Evolutionary conservation across 768 basidiomycete species (phyloP), one percentile per base, ranked within the genome.

Genomic region (Lentinus brumalis): DNA sequence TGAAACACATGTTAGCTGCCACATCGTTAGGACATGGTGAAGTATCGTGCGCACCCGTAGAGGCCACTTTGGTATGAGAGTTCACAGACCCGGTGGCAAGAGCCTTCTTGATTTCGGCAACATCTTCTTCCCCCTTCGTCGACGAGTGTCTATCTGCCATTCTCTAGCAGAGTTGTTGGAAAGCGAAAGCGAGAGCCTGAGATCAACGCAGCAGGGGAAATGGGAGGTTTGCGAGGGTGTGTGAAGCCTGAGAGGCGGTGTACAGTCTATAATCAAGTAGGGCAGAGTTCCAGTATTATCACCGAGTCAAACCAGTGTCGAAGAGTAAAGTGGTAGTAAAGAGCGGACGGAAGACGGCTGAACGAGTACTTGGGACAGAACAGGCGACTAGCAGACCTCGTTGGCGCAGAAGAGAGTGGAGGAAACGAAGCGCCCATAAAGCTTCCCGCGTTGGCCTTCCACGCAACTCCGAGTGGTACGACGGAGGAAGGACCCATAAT

Each of bases 71-170:
- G 46, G 6, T 49, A 12, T 49, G 46, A 49, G 56, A 35, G 6
- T 53, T 57, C 56, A 40, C 38, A 35, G 65, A 70, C 5, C 78
- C 74, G 35, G 78, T 79, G 18, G 79, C 80, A 5, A 79, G 61
- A 16, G 78, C 79, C 63, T 83, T 85, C 74, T 76, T 85, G 56
- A 83, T 64, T 64, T 87, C 83, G 41, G 80, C 85, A 9, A 76
- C 69, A 66, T 83, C 81, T 56, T 78, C 74, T 15, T 77, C 73
- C 47, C 74, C 46, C 26, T 49, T 49, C 21, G 29, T 7, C 9
- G 46, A 49, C 21, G 21, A 26, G 21, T 26, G 21, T 21, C 46
- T 18, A 4, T 49, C 46, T 12, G 46, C 18, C 46, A 49, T 49
- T 14, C 14, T 30, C 14, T 26, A 12, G 14, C 26, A 8, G 8